Evolutionary conservation across 192 early-diverging fungal species (phyloP), one percentile per base, ranked within the genome.

Genomic region (Mortierella alpina): DNA sequence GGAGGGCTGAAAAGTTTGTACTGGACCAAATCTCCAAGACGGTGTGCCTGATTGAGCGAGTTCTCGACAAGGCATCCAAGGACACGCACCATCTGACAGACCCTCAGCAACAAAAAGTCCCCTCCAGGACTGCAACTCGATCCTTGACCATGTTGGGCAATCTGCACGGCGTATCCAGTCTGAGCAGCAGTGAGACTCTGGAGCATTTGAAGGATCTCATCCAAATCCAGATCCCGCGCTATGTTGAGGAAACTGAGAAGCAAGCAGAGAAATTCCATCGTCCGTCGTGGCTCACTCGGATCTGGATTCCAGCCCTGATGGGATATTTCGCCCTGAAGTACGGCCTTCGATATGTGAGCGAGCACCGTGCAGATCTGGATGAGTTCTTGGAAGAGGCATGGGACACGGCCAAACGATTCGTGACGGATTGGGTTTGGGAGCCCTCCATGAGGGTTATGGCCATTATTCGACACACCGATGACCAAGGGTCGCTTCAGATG

Each of bases 381-480:
- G 61, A 77, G 39, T 83, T 86, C 86, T 18, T 88, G 40, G 53
- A 80, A 8, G 86, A 90, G 66, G 84, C 77, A 12, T 76, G 76
- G 56, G 82, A 79, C 4, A 95, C 95, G 2, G 74, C 83, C 11
- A 83, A 72, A 31, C 85, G 91, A 67, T 95, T 96, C 72, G 83
- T 90, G 14, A 68, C 82, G 6, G 91, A 96, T 82, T 98, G 94
- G 90, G 86, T 98, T 17, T 85, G 92, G 60, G 85, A 89, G 40
- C 97, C 97, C 1, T 72, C 94, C 9, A 63, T 84, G 22, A 84
- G 91, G 57, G 89, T 95, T 40, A 93, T 90, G 75, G 86, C 89
- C 42, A 97, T 95, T 11, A 93, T 98, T 46, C 89, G 95, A 46
- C 92, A 95, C 59, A 86, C 86, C 49, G 93, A 96, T 57, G 84